phyloP scores from a whole-genome alignment of 768 basidiomycete genomes.

The Phanerodontia chrysosporium region DNA sequence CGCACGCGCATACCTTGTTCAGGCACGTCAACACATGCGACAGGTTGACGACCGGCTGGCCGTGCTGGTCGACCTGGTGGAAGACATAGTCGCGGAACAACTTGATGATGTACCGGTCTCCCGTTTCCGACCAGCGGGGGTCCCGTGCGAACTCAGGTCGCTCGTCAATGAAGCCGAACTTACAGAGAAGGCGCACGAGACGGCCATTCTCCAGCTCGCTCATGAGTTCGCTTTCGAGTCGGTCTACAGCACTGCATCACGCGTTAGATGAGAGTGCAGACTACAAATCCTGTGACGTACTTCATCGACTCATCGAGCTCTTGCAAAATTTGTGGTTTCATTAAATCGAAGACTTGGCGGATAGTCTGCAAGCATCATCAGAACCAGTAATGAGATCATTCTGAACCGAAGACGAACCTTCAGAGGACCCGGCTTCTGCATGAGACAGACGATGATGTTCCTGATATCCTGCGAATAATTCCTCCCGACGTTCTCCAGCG shows the following conservation, averaged over 20 bases:
- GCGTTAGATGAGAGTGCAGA: neutral
- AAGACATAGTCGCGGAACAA: conserved; percentile 98
- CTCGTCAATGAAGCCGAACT: conserved; percentile 98
- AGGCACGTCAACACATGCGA: conserved; percentile 88
- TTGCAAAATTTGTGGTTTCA: conserved; percentile 62
- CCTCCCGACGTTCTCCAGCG: conserved; percentile 67
- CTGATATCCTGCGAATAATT: conserved; percentile 81
- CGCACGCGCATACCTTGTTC: conserved; percentile 75
- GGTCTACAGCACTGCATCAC: conserved; percentile 63
- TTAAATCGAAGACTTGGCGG: conserved; percentile 76
- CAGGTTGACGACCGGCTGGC: conserved; percentile 85
- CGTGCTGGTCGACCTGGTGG: conserved; percentile 91
- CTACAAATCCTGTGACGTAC: conserved; percentile 40
- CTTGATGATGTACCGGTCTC: conserved; percentile 96
- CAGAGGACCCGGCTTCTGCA: conserved; percentile 63
- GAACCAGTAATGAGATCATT: neutral
- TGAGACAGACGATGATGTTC: conserved; percentile 71
- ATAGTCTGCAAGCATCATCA: conserved; percentile 50
- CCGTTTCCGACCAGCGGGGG: conserved; percentile 96
- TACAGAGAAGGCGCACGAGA: conserved; percentile 82
- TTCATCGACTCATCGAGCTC: conserved; percentile 83
- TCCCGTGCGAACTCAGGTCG: conserved; percentile 98
- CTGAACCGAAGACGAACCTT: conserved; percentile 41
- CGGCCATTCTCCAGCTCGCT: conserved; percentile 93
- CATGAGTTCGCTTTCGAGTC: conserved; percentile 77